Conservation (phyloP, 75 land plant genomes). For the Picea sitchensis region DNA sequence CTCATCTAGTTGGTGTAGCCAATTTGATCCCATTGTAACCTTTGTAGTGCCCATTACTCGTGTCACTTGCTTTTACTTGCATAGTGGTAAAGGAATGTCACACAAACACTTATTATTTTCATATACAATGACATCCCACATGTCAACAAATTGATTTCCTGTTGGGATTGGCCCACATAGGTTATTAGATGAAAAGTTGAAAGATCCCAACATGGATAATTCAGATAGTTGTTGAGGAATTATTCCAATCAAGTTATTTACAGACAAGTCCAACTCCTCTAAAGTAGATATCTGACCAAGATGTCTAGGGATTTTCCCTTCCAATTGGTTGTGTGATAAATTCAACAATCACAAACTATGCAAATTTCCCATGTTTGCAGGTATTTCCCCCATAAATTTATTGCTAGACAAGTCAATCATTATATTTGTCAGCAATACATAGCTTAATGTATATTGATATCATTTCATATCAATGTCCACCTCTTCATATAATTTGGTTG, state of each 20-base stretch:
- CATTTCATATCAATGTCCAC: too few species aligned
- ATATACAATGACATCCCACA: not conserved
- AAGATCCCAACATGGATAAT: not conserved
- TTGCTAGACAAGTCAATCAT: too few species aligned
- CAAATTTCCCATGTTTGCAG: too few species aligned
- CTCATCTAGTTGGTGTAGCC: not conserved
- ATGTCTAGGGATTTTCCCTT: constrained; percentile 25
- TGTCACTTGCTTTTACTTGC: not conserved
- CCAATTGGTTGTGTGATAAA: not conserved
- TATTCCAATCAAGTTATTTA: too few species aligned
- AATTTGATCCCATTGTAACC: not conserved
- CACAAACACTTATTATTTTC: not conserved
- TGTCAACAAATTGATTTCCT: not conserved
- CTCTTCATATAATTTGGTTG: too few species aligned
- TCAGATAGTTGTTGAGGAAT: not conserved
- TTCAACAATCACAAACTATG: too few species aligned
- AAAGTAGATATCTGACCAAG: constrained; percentile 1
- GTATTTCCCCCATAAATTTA: too few species aligned
- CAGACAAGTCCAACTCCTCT: not conserved
- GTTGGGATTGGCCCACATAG: not conserved
- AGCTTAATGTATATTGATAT: too few species aligned
- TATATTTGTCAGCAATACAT: too few species aligned
- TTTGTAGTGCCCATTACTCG: not conserved
- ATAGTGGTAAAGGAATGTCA: not conserved
- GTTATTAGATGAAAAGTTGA: too few species aligned